Base-by-base conservation (phyloP, 2,329 filamentous ascomycete species). In the Colletotrichum sp. region DNA sequence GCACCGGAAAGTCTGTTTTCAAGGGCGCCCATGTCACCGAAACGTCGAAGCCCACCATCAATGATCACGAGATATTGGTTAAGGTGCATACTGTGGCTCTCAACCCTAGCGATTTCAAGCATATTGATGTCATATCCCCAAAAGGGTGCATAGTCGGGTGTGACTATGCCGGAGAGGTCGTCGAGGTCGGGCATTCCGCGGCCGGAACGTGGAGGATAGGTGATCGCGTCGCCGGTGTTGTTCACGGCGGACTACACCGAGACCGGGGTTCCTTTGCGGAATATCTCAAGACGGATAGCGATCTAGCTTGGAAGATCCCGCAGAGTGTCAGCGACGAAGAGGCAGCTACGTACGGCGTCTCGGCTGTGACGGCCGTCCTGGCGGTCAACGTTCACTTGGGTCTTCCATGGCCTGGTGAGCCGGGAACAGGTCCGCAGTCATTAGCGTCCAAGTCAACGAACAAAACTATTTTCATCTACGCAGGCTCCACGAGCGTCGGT, bases 31-130 rank as follows among this genome's bases (percentile, higher is more conserved):
- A 57, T 28, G 52, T 57, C 13, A 57, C 52, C 3, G 49, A 74
- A 26, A 24, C 65, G 12, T 34, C 64, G 12, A 73, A 62, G 3
- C 75, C 75, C 24, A 63, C 57, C 9, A 70, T 75, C 44, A 24
- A 13, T 4, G 67, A 65, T 36, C 62, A 77, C 13, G 78, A 82
- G 63, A 78, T 83, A 32, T 75, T 84, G 26, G 79, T 84, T 60
- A 79, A 80, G 60, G 82, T 82, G 67, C 78, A 77, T 26, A 79
- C 82, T 6, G 79, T 84, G 9, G 82, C 82, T 10, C 78, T 85
- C n/a, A 85, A 84, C 81, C 75, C 80, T 76, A 72, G 82, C 15
- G 83, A 85, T 73, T 81, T 80, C 60, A 84, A 85, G 78, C 78
- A 77, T 65, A 77, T 85, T 66, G 71, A 82, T 64, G 18, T 62